Percentiles rank a stretch among this genome's conserved stretches.
These are phyloP conservation scores for Carallia pectinifolia DNA, from an alignment of 345 rosid genomes.

Conservation along the genomic window DNA sequence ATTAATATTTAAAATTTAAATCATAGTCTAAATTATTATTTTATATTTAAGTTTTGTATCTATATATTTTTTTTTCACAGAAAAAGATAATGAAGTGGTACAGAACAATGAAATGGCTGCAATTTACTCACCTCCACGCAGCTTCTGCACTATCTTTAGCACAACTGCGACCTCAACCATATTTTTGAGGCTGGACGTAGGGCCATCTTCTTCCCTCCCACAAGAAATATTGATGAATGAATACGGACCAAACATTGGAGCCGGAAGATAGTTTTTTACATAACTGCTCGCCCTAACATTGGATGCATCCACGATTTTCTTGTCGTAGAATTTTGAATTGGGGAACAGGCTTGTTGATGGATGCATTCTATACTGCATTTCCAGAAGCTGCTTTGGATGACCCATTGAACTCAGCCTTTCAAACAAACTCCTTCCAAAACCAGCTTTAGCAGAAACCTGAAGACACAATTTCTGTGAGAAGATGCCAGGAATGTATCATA, in stretches of 20 bases:
- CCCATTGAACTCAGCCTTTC: slow-evolving; percentile 51
- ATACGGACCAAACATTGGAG: slow-evolving; percentile 48
- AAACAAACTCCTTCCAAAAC: slow-evolving; percentile 67
- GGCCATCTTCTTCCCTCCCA: slow-evolving; percentile 42
- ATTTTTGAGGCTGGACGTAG: slow-evolving; percentile 33
- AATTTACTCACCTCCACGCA: slow-evolving; percentile 38
- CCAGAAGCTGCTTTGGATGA: slow-evolving; percentile 45
- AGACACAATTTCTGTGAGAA: not conserved
- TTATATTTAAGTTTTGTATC: no score
- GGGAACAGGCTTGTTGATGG: slow-evolving; percentile 68
- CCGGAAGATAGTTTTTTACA: slow-evolving; percentile 28
- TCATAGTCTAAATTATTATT: no score
- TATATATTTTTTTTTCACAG: no score
- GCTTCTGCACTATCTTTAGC: slow-evolving; percentile 26
- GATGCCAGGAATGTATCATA: no score
- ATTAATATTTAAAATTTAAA: no score
- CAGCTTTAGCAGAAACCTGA: slow-evolving; percentile 37
- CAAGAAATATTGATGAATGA: slow-evolving; percentile 43
- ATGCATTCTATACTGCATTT: slow-evolving; percentile 78
- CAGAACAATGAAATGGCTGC: no score
- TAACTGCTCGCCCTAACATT: slow-evolving; percentile 18
- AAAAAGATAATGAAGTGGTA: no score
- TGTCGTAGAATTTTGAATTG: slow-evolving; percentile 43
- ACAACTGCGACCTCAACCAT: slow-evolving; percentile 48
- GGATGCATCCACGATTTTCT: slow-evolving; percentile 43